Conservation (phyloP, 768 basidiomycete species). For the Cystobasidium ongulense region DNA sequence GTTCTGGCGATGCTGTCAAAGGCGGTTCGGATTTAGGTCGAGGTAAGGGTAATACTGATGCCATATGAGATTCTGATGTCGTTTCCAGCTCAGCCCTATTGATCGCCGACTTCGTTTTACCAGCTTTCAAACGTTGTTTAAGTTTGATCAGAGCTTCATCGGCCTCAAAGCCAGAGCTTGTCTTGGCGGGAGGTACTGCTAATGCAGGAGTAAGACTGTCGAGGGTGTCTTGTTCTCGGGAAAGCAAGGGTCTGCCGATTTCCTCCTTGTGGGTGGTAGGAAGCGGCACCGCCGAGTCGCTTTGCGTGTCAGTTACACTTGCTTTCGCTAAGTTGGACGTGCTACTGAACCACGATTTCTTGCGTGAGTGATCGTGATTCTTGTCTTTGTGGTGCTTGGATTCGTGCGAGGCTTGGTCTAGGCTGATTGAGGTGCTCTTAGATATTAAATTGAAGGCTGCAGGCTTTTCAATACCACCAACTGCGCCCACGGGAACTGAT, state of each 20-base stretch:
- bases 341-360: constrained; percentile 31
- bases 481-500: not conserved
- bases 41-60: too few species aligned
- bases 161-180: not conserved
- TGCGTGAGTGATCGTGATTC: constrained; percentile 26
- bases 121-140: not conserved
- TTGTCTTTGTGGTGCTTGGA: not conserved
- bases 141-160: not conserved
- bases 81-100: too few species aligned
- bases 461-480: not conserved
- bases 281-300: not conserved
- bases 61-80: too few species aligned
- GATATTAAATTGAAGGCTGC: not conserved
- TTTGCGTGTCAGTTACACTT: not conserved
- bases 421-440: not conserved
- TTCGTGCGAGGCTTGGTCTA: not conserved
- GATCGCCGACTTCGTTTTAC: too few species aligned
- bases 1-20: not conserved
- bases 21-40: too few species aligned
- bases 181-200: not conserved
- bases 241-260: not conserved
- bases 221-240: not conserved
- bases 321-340: not conserved
- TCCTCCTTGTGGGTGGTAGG: not conserved
- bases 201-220: not conserved